phyloP scores from a whole-genome alignment of 805 yeast species.

The Saccharomycopsis vini region DNA sequence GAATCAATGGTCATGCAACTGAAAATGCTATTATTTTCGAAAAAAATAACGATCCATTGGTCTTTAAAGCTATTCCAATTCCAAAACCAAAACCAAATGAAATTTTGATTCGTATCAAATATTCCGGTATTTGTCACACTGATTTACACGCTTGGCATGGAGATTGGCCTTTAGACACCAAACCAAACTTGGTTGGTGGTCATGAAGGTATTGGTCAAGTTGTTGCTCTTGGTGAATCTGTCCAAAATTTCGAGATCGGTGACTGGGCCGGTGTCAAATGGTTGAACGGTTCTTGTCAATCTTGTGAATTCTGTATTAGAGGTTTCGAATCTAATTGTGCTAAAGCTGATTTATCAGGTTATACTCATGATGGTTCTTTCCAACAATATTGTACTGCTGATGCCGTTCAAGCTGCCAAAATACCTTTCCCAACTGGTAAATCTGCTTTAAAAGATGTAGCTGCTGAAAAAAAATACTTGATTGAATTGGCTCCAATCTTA shows the following conservation, averaged over 20 bases:
- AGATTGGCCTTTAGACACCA: constrained; percentile 55
- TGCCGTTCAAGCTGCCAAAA: constrained; percentile 76
- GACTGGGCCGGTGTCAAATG: constrained; percentile 80
- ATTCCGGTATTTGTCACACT: constrained; percentile 70
- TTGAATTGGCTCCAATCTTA: constrained; percentile 69
- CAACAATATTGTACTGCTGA: constrained; percentile 87
- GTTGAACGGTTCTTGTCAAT: constrained; percentile 70
- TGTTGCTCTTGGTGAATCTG: constrained; percentile 66
- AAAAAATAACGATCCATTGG: constrained; percentile 52
- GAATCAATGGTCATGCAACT: too few species aligned
- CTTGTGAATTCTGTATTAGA: constrained; percentile 66
- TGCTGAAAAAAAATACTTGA: too few species aligned
- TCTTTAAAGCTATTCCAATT: constrained; percentile 68
- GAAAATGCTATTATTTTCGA: constrained; percentile 70
- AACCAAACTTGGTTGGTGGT: constrained; percentile 75
- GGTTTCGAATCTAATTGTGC: constrained; percentile 67
- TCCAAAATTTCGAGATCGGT: constrained; percentile 64
- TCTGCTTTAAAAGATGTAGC: too few species aligned
- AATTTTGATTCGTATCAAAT: constrained; percentile 55
- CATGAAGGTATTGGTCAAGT: constrained; percentile 88
- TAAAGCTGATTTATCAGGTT: constrained; percentile 68
- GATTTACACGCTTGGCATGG: constrained; percentile 71
- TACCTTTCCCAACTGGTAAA: constrained; percentile 67
- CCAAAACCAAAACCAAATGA: constrained; percentile 61
- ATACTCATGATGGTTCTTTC: constrained; percentile 86